phyloP scores from a whole-genome alignment of 139 green algal species.

The Mesotaenium endlicherianum region DNA sequence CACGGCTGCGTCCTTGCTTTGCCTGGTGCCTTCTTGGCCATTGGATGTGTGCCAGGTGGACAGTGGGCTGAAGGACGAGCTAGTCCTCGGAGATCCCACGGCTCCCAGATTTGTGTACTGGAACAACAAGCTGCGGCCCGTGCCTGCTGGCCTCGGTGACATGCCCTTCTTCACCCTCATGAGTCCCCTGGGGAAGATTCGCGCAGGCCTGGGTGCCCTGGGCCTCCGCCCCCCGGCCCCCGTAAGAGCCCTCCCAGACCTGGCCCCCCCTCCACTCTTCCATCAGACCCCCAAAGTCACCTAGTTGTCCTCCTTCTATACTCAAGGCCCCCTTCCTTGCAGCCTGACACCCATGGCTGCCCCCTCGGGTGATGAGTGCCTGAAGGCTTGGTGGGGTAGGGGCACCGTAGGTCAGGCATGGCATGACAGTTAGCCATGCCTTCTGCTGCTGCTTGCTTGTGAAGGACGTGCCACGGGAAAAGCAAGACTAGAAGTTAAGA shows the following conservation, averaged over 20 bases:
- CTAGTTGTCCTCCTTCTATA: no score
- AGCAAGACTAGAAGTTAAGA: no score
- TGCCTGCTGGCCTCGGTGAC: constrained; percentile 76
- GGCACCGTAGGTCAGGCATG: no score
- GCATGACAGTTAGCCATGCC: no score
- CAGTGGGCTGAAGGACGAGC: constrained; percentile 60
- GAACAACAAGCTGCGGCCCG: constrained; percentile 81
- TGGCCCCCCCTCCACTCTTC: no score
- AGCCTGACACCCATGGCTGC: no score
- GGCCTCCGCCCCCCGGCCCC: constrained; percentile 64
- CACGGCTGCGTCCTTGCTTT: background rate
- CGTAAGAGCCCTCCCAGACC: background rate
- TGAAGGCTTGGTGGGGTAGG: no score
- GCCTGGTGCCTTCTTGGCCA: background rate
- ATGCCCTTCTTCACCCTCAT: constrained; percentile 91
- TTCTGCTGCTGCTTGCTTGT: no score
- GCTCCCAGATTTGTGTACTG: constrained; percentile 94
- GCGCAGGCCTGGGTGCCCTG: constrained; percentile 88
- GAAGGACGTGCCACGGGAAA: no score
- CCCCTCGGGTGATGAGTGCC: no score
- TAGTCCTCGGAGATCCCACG: constrained; percentile 91
- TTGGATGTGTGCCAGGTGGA: constrained; percentile 28
- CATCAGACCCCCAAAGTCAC: no score
- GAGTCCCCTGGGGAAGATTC: constrained; percentile 86
- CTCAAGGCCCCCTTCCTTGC: no score